Evolutionary conservation across 441 rosid genomes (phyloP).

Genomic region (Adansonia rubrostipa): DNA sequence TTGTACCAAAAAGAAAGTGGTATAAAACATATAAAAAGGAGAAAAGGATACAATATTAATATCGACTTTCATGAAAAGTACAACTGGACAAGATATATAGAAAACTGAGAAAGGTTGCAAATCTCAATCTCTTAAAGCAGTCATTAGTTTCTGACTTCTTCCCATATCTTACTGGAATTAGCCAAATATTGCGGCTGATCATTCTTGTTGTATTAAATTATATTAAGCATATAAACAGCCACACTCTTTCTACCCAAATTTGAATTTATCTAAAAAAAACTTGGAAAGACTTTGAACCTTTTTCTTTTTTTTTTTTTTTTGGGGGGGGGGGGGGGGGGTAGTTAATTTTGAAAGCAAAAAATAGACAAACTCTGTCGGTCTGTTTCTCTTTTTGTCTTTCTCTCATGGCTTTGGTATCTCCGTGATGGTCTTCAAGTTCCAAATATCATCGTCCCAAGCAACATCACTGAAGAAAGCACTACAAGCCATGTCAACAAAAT

Average conservation of each 20-base stretch:
- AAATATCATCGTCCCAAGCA: slow-evolving; percentile 70
- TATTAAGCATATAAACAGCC: background rate
- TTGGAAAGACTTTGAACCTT: background rate
- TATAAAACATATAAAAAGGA: background rate
- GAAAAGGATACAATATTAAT: background rate
- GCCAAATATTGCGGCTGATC: background rate
- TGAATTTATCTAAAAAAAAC: background rate
- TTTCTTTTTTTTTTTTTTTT: background rate
- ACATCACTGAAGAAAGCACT: slow-evolving; percentile 52
- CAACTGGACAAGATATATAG: background rate
- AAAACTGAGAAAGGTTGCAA: background rate
- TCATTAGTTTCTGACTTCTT: background rate
- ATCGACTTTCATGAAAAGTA: background rate
- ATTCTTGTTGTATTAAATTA: background rate
- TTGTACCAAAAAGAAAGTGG: no score
- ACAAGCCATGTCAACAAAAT: slow-evolving; percentile 50
- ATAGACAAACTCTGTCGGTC: background rate
- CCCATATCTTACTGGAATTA: background rate
- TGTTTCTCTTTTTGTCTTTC: background rate
- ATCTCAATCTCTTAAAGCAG: background rate
- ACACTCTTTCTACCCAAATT: background rate
- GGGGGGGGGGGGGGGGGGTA: no score
- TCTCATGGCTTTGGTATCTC: slow-evolving; percentile 31
- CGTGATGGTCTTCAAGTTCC: slow-evolving; percentile 55
- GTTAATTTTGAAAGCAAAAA: background rate